Evolutionary conservation across 345 rosid species (phyloP), one percentile per base, ranked within the genome.

Genomic region (Ceriops zippeliana): DNA sequence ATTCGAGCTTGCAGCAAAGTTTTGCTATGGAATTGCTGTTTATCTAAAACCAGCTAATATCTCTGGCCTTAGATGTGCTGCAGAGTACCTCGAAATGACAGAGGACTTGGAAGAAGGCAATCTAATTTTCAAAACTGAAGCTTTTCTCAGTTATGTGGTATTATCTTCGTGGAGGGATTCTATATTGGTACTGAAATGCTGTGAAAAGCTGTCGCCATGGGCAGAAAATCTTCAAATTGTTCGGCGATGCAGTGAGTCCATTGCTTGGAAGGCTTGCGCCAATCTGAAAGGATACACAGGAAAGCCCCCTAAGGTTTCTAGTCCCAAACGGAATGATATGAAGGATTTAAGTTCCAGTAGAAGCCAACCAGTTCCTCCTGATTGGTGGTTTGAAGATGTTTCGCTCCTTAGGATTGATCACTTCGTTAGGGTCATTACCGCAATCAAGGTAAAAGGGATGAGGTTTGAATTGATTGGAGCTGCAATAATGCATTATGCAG

Each of bases 21-120:
- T 95, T 86, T 95, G 99, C 72, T 95, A 95, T 61, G 96, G 99
- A 27, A 85, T 91, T 66, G 89, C 93, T 8, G 92, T 95, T 63
- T 97, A 95, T 77, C 91, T 95, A 64, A 95, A 90, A 19, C 96
- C 99, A 63, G 84, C 86, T 32, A 95, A 95, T 72, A 90, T 95
- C 63, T 90, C 99, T 0, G 96, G 93, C 52, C 75, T 95, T 5
- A 80, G 99, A 68, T 91, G 99, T 49, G 88, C 96, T 26, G 96
- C 97, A 0, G 99, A 95, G 96, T 90, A 86, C 73, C 86, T 95
- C n/a, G 99, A 95, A 77, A 95, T 95, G 99, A 95, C 97, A n/a
- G 99, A 95, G 81, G 99, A 95, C 70, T 85, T 95, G 63, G 97
- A 91, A 59, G 99, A 95, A 82, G 99, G 99, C 35, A 95, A 95